These are phyloP conservation scores for Hortiboletus campestris DNA, from an alignment of 768 basidiomycete genomes.

Conservation along the genomic window DNA sequence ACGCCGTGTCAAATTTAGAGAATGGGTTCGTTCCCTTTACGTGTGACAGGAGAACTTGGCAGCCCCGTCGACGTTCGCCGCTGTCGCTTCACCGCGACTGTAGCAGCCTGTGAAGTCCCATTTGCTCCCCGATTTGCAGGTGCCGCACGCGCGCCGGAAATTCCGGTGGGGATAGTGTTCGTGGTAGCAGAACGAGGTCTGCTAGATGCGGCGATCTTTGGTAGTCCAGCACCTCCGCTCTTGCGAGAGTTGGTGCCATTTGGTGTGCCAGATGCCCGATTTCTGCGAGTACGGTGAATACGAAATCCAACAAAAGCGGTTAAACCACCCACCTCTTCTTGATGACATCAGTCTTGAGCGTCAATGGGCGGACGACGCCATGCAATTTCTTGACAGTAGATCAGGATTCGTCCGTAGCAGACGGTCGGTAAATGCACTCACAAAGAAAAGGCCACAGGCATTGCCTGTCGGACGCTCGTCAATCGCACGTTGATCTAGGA, in stretches of 20 bases:
- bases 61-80: constrained; percentile 69
- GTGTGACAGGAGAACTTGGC: constrained; percentile 38
- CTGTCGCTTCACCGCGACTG: constrained; percentile 69
- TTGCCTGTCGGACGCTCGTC: constrained; percentile 51
- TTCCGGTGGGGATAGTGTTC: constrained; percentile 49
- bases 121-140: constrained; percentile 29
- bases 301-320: neutral
- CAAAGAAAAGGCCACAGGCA: constrained; percentile 91
- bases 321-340: constrained; percentile 76
- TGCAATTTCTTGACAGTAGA: constrained; percentile 76
- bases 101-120: constrained; percentile 18
- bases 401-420: constrained; percentile 12
- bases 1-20: constrained; percentile 12
- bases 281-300: constrained; percentile 42
- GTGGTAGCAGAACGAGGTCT: constrained; percentile 73
- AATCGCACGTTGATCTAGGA: constrained; percentile 11
- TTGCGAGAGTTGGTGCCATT: constrained; percentile 62
- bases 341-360: constrained; percentile 95
- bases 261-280: constrained; percentile 77
- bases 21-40: constrained; percentile 26
- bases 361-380: constrained; percentile 90
- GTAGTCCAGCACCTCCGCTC: constrained; percentile 48
- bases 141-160: constrained; percentile 41
- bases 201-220: constrained; percentile 74
- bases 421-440: constrained; percentile 41